These are phyloP conservation scores for Fusarium tuaranense DNA, from an alignment of 2,329 filamentous ascomycete species.

Conservation along the genomic window DNA sequence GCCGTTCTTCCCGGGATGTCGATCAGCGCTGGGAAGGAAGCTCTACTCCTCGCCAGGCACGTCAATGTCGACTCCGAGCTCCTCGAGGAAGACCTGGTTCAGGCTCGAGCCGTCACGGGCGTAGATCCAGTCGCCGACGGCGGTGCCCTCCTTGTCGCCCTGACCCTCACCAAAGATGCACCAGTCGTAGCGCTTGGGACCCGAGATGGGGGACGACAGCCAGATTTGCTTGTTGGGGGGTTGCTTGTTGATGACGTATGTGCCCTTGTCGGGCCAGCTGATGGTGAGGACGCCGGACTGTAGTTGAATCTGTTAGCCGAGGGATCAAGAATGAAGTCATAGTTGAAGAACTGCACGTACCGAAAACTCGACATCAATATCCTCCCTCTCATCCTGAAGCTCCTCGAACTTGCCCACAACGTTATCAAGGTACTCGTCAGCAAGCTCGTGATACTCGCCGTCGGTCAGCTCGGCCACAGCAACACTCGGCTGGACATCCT, in stretches of 20 bases:
- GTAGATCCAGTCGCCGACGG: constrained; percentile 86
- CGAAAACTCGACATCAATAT: constrained; percentile 89
- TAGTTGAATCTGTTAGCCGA: constrained; percentile 24
- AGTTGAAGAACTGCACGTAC: constrained; percentile 63
- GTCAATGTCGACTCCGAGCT: constrained; percentile 77
- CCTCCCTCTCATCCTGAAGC: constrained; percentile 77
- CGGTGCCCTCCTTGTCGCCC: constrained; percentile 80
- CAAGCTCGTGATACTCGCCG: constrained; percentile 79
- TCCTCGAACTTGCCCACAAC: constrained; percentile 74
- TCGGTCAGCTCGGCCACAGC: constrained; percentile 73
- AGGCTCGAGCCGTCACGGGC: constrained; percentile 83
- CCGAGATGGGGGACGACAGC: constrained; percentile 91
- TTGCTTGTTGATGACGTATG: constrained; percentile 98
- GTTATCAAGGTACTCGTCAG: constrained; percentile 78
- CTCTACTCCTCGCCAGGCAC: constrained; percentile 43
- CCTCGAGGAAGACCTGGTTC: constrained; percentile 77
- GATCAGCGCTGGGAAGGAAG: constrained; percentile 32
- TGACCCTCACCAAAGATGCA: constrained; percentile 79
- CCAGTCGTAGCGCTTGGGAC: constrained; percentile 95
- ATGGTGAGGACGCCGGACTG: constrained; percentile 90
- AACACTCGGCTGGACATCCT: constrained; percentile 52
- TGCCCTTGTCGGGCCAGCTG: constrained; percentile 75
- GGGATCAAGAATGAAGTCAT: not conserved
- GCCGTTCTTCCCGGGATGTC: constrained; percentile 19
- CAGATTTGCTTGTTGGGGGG: constrained; percentile 98